A percentile compares a stretch with the other conserved stretches of the same genome.
phyloP scores from a whole-genome alignment of 1,284 basidiomycete genomes.

The Pseudozyma sp. region DNA sequence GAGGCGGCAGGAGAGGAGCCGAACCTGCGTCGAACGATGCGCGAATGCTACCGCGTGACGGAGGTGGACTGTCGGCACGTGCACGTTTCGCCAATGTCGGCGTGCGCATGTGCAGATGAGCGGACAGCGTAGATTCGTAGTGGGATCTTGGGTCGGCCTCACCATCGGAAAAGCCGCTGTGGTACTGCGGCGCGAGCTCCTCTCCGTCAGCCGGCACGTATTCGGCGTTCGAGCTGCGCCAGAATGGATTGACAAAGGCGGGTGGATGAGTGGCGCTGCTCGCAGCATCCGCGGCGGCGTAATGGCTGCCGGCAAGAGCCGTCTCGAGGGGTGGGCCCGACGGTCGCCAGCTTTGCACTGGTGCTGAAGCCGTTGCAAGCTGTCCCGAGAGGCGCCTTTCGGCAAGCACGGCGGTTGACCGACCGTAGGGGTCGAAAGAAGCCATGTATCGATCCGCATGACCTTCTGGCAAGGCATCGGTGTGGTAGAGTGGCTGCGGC shows the following conservation, averaged over 20 bases:
- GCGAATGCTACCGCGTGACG: slow-evolving; percentile 40
- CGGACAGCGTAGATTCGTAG: slow-evolving; percentile 55
- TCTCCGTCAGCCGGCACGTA: slow-evolving; percentile 14
- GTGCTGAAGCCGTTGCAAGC: slow-evolving; percentile 1
- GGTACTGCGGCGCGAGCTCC: slow-evolving; percentile 13
- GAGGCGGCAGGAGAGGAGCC: slow-evolving; percentile 34
- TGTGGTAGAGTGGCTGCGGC: slow-evolving; percentile 10
- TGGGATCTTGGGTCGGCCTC: slow-evolving; percentile 31
- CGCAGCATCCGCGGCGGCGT: slow-evolving; percentile 10
- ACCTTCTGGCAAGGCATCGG: slow-evolving; percentile 12
- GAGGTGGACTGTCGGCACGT: slow-evolving; percentile 42
- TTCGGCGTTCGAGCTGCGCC: slow-evolving; percentile 20
- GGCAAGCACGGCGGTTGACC: background rate
- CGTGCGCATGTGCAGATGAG: slow-evolving; percentile 57
- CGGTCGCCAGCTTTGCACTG: slow-evolving; percentile 22
- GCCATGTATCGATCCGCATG: slow-evolving; percentile 28
- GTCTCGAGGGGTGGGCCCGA: slow-evolving; percentile 36
- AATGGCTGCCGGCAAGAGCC: slow-evolving; percentile 41
- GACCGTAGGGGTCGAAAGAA: slow-evolving; percentile 24
- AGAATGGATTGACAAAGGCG: slow-evolving; percentile 47
- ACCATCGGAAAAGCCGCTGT: slow-evolving; percentile 8
- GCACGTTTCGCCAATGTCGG: slow-evolving; percentile 41
- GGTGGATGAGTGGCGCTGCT: slow-evolving; percentile 5
- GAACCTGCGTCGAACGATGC: slow-evolving; percentile 39
- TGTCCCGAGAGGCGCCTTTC: slow-evolving; percentile 27